These are phyloP conservation scores for Picea sitchensis DNA, from an alignment of 75 land plant species.

Conservation along the genomic window DNA sequence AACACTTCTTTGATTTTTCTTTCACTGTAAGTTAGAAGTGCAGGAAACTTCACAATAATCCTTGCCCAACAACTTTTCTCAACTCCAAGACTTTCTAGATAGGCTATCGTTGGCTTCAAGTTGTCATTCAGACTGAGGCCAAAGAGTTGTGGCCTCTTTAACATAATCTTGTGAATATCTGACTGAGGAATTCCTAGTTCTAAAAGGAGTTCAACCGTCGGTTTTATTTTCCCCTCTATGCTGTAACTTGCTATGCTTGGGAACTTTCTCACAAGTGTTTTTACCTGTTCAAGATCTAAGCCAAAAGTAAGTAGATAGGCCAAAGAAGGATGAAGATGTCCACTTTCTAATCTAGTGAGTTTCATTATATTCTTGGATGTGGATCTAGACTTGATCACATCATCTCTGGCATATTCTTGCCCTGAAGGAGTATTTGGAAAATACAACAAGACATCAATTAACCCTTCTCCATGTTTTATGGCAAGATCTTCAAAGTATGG, in stretches of 20 bases:
- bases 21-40: constrained; percentile 70
- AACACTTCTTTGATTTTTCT: constrained; percentile 49
- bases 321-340: constrained; percentile 48
- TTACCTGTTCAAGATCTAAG: constrained; percentile 44
- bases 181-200: constrained; percentile 53
- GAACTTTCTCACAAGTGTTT: constrained; percentile 41
- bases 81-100: constrained; percentile 60
- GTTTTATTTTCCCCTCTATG: constrained; percentile 63
- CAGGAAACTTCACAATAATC: constrained; percentile 65
- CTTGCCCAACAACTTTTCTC: constrained; percentile 68
- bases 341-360: constrained; percentile 30
- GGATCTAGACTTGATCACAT: constrained; percentile 2
- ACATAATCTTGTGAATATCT: constrained; percentile 55
- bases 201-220: constrained; percentile 57
- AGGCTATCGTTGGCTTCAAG: constrained; percentile 59
- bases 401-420: constrained; percentile 7
- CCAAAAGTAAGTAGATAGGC: constrained; percentile 56
- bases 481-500: constrained; percentile 70
- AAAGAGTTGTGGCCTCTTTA: constrained; percentile 75
- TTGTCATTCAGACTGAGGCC: constrained; percentile 70
- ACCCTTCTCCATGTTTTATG: constrained; percentile 45
- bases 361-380: constrained; percentile 34
- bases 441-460: constrained; percentile 50
- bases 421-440: constrained; percentile 62
- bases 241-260: constrained; percentile 68